Evolutionary conservation across 768 basidiomycete species (phyloP).

Genomic region (Sarcomyxa edulis): DNA sequence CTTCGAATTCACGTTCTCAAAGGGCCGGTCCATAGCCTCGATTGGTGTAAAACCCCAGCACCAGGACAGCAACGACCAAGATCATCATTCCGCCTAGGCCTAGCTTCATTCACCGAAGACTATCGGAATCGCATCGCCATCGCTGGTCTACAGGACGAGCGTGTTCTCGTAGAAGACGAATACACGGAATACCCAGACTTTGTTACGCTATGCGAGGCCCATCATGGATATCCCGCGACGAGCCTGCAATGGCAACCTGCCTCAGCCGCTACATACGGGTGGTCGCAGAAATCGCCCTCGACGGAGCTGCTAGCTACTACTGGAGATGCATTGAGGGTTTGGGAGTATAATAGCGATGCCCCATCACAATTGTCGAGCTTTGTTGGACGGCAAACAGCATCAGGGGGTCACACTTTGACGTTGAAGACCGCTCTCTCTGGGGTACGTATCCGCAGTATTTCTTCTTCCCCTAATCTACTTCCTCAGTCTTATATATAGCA

Average conservation of each 20-base stretch:
- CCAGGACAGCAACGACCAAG: conserved; percentile 72
- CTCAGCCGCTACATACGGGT: conserved; percentile 52
- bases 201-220: conserved; percentile 74
- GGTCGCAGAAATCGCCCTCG: conserved; percentile 61
- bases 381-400: conserved; percentile 59
- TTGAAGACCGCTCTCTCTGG: conserved; percentile 79
- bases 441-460: conserved; percentile 38
- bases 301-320: conserved; percentile 91
- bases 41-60: conserved; percentile 83
- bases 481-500: conserved; percentile 37
- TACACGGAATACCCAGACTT: conserved; percentile 84
- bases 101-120: conserved; percentile 84
- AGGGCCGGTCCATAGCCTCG: conserved; percentile 86
- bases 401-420: conserved; percentile 58
- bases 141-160: conserved; percentile 77
- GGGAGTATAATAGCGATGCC: conserved; percentile 78
- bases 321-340: conserved; percentile 88
- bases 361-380: conserved; percentile 53
- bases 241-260: conserved; percentile 91
- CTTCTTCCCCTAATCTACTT: background rate
- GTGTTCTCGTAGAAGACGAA: conserved; percentile 83
- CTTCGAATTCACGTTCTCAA: conserved; percentile 7
- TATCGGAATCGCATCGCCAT: conserved; percentile 79
- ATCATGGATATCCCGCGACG: conserved; percentile 91
- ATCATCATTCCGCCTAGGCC: conserved; percentile 77